These are phyloP conservation scores for Candida odintsovae DNA, from an alignment of 805 yeast genomes.

Conservation along the genomic window DNA sequence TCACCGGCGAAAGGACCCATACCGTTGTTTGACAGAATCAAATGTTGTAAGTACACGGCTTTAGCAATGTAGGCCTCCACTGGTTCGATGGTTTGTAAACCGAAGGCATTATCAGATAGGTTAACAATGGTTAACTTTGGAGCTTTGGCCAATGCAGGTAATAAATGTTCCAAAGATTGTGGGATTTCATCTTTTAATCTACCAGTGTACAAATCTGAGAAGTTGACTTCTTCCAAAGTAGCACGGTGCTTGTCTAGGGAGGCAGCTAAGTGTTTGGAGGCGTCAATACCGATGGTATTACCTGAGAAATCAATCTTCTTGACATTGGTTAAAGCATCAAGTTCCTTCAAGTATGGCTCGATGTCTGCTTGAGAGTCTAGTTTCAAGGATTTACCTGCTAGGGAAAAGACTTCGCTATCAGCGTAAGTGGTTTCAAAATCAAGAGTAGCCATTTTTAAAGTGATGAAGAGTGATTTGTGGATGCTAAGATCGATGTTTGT, in stretches of 20 bases:
- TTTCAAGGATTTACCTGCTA: slow-evolving; percentile 72
- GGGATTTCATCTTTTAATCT: slow-evolving; percentile 95
- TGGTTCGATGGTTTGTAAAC: slow-evolving; percentile 90
- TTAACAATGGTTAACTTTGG: slow-evolving; percentile 68
- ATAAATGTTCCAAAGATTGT: slow-evolving; percentile 61
- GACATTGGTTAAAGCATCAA: slow-evolving; percentile 32
- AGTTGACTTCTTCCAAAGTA: slow-evolving; percentile 61
- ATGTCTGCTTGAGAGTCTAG: slow-evolving; percentile 71
- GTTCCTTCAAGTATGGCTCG: slow-evolving; percentile 57
- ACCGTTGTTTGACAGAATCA: slow-evolving; percentile 90
- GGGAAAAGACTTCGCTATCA: slow-evolving; percentile 46
- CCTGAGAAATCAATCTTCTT: slow-evolving; percentile 79
- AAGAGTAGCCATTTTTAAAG: slow-evolving; percentile 31
- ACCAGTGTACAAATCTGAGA: slow-evolving; percentile 93
- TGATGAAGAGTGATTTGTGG: neutral
- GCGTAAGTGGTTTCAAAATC: slow-evolving; percentile 37
- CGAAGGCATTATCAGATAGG: slow-evolving; percentile 93
- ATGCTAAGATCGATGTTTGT: neutral
- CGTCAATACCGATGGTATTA: slow-evolving; percentile 90
- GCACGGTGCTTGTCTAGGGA: slow-evolving; percentile 37
- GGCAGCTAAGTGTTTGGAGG: slow-evolving; percentile 66
- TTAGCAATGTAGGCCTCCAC: slow-evolving; percentile 71
- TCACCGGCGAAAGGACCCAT: slow-evolving; percentile 98
- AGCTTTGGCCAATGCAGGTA: slow-evolving; percentile 67
- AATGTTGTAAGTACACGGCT: slow-evolving; percentile 76